A percentile compares a stretch with the other conserved stretches of the same genome.
These are phyloP conservation scores for Chrysoporthe cubensis DNA, from an alignment of 2,329 filamentous ascomycete genomes.

Conservation along the genomic window DNA sequence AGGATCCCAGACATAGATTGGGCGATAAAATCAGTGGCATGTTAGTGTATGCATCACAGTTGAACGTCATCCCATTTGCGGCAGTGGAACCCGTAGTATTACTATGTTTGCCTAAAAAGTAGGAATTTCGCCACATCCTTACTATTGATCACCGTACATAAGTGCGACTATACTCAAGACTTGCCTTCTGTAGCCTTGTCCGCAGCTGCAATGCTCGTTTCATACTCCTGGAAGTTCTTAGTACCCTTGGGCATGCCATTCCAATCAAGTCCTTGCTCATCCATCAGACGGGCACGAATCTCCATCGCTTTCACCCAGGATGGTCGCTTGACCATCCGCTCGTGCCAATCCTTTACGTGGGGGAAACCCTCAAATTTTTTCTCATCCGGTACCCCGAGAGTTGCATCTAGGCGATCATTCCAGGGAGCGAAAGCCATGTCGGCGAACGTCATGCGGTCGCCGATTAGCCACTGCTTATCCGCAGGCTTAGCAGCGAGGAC, in stretches of 20 bases:
- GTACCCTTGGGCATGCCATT: constrained; percentile 44
- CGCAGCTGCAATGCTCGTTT: constrained; percentile 32
- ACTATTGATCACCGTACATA: too few relatives aligned
- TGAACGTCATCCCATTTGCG: too few relatives aligned
- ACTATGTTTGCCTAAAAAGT: too few relatives aligned
- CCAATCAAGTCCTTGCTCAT: constrained; percentile 41
- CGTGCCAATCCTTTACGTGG: constrained; percentile 41
- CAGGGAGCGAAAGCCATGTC: constrained; percentile 34
- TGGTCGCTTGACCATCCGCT: constrained; percentile 38
- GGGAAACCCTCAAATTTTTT: constrained; percentile 34
- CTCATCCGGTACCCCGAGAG: constrained; percentile 31
- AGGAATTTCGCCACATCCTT: too few relatives aligned
- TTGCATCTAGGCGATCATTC: constrained; percentile 31
- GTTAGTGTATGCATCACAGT: too few relatives aligned
- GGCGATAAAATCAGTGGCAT: too few relatives aligned
- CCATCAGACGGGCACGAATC: constrained; percentile 38
- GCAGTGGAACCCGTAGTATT: too few relatives aligned
- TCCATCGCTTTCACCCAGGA: constrained; percentile 42
- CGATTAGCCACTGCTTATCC: constrained; percentile 33
- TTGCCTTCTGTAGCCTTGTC: not conserved
- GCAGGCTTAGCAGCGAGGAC: constrained; percentile 28
- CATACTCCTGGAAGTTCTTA: constrained; percentile 36
- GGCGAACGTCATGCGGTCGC: constrained; percentile 33
- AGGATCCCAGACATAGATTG: too few relatives aligned
- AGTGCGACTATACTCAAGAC: too few relatives aligned